Base-by-base conservation (phyloP, 495 filamentous ascomycete genomes). In the Penicillium steckii region DNA sequence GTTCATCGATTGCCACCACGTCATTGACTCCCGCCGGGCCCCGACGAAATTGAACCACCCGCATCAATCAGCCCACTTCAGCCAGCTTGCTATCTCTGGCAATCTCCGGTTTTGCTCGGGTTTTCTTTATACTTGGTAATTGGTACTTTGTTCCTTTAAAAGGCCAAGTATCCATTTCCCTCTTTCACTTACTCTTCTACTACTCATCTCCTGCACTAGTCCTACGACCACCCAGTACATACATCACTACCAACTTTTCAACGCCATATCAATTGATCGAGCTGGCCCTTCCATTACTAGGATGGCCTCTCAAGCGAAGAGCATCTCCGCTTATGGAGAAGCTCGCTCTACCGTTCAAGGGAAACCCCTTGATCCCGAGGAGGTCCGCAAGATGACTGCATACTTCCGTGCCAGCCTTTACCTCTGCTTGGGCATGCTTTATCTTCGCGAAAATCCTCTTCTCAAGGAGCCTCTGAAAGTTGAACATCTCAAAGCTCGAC, bases 391-490 rank as follows among this genome's bases (percentile, higher is more conserved):
- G 69, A 82, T 79, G 62, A 82, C 80, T 48, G 77, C 80, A 44
- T 90, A 83, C 67, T 88, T 87, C 74, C 76, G 81, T 32, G 86
- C 86, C 40, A 85, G 82, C 59, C 58, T 89, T 61, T 90, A 88
- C 57, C 80, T 90, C 6, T 84, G 82, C 55, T 68, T 90, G 27
- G 86, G 86, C 50, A 89, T 89, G 85, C 84, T 90, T 51, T 88
- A 87, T 53, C 80, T 90, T 10, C 78, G 77, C 45, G 74, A 84
- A 13, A 90, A 89, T 53, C 80, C 83, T 5, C 77, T 90, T 3
- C 78, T 89, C 17, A 75, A 71, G 46, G 81, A 87, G 55, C 82
- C 84, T 1, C 70, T 89, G 41, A 77, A 79, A 47, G 62, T 73
- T 8, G 79, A 84, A 44, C 80, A 88, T 61, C 72, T 89, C 65